A percentile compares a stretch with the other conserved stretches of the same genome.
Conservation (phyloP, 805 yeast genomes). For the Suhomyces sp. region DNA sequence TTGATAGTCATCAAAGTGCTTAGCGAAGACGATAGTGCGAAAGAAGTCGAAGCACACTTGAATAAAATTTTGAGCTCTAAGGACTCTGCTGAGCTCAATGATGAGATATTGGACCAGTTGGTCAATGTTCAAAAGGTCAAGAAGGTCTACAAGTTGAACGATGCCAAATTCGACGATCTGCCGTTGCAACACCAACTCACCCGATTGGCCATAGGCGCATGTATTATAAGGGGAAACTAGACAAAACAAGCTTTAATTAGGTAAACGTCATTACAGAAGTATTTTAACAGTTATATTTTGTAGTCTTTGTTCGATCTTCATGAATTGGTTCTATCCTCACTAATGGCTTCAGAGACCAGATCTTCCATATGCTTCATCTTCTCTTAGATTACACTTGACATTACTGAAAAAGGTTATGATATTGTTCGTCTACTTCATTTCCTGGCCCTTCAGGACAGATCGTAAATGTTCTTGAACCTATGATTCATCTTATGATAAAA, state of each 20-base stretch:
- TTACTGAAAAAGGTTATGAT: too few relatives aligned
- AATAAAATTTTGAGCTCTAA: slow-evolving; percentile 12
- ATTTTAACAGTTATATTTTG: not conserved
- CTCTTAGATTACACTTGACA: not conserved
- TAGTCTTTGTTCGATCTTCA: not conserved
- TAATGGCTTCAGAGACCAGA: too few relatives aligned
- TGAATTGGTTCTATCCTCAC: too few relatives aligned
- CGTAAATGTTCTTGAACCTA: not conserved
- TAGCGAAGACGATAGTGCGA: slow-evolving; percentile 5
- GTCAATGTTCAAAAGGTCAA: slow-evolving; percentile 30
- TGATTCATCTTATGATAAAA: too few relatives aligned
- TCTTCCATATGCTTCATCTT: too few relatives aligned
- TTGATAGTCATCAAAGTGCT: slow-evolving; percentile 53
- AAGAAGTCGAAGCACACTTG: slow-evolving; percentile 29
- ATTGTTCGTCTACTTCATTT: not conserved
- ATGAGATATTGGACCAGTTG: slow-evolving; percentile 18
- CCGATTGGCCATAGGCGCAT: slow-evolving; percentile 45
- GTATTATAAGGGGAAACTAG: slow-evolving; percentile 46
- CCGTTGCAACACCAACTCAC: slow-evolving; percentile 28
- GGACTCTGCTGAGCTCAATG: slow-evolving; percentile 16
- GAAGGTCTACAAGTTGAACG: slow-evolving; percentile 38
- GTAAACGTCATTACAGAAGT: not conserved
- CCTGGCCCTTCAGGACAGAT: not conserved
- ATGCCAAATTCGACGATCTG: slow-evolving; percentile 15
- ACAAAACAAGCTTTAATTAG: too few relatives aligned